Evolutionary conservation across 441 rosid genomes (phyloP), one percentile per base, ranked within the genome.

Genomic region (Eruca vesicaria): DNA sequence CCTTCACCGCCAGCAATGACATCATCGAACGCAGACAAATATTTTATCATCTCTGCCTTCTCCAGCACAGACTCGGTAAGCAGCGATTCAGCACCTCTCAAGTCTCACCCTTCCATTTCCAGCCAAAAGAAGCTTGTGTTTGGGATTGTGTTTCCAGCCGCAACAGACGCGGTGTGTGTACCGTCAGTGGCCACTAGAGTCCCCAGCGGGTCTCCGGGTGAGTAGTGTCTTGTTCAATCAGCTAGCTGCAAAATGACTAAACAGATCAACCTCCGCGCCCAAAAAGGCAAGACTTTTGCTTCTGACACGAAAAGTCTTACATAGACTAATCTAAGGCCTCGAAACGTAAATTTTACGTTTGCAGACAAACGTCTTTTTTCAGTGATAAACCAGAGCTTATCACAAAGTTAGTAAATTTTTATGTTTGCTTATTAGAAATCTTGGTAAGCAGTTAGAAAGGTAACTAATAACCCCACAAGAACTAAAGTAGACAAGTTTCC

Each of bases 1-100:
- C n/a, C n/a, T n/a, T n/a, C 91, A 15, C 87, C 88, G 20, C 86
- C 91, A 6, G 86, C 80, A 32, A 81, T 81, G 10, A 87, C 88
- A 72, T 88, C 92, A 18, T 84, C 90, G 19, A 86, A 84, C 0
- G 69, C 88, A 66, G 79, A 66, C 71, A 85, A n/a, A 43, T 7
- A 84, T 2, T 15, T 9, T 4, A 38, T 59, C 75, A 3, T 33
- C 76, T 0, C 12, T 0, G 57, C 88, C 85, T 0, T 63, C 81
- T 1, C 9, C 2, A 3, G 0, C 1, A 9, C 90, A 75, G 6
- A 58, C 85, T 43, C 67, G 80, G 38, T 82, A 83, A 0, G 43
- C 70, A 16, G 82, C 80, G 62, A 85, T 77, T 60, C 84, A 0
- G 82, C 84, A 8, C 87, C 88, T 23, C 26, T 23, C 26, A 23